These are phyloP conservation scores for Cercophora sp. DNA, from an alignment of 495 filamentous ascomycete species.

Conservation along the genomic window DNA sequence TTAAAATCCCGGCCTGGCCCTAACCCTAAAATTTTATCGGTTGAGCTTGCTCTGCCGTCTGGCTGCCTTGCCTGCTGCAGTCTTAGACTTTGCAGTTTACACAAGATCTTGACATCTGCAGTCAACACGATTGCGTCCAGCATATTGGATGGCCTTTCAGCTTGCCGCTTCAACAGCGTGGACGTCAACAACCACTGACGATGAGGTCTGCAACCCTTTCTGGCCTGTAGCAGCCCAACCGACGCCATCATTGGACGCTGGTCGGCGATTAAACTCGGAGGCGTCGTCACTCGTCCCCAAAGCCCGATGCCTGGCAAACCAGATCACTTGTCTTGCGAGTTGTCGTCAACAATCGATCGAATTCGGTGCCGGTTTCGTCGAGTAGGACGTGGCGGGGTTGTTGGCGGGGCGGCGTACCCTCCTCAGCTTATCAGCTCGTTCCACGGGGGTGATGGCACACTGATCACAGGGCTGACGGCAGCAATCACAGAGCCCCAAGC, in stretches of 20 bases:
- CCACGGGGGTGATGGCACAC: background rate
- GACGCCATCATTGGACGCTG: too few species aligned
- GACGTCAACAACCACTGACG: background rate
- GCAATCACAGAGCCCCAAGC: background rate
- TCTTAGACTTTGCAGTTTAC: too few species aligned
- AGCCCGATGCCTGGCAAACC: too few species aligned
- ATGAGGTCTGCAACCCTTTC: too few species aligned
- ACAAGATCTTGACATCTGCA: background rate
- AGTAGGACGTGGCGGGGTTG: background rate
- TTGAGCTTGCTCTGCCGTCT: too few species aligned
- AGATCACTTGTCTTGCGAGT: background rate
- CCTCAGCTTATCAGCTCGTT: slow-evolving; percentile 5
- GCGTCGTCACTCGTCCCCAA: too few species aligned
- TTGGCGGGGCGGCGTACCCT: background rate
- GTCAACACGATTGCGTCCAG: too few species aligned
- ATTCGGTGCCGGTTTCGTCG: background rate
- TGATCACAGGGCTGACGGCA: slow-evolving; percentile 1
- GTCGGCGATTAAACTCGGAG: too few species aligned
- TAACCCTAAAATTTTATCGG: slow-evolving; percentile 1
- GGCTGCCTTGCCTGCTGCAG: too few species aligned
- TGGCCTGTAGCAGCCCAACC: too few species aligned
- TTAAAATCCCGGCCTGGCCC: background rate
- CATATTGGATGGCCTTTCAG: too few species aligned
- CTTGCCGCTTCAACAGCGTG: too few species aligned
- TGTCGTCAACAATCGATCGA: background rate